Base-by-base conservation (phyloP, 192 early-diverging fungal species). In the Podila horticola region DNA sequence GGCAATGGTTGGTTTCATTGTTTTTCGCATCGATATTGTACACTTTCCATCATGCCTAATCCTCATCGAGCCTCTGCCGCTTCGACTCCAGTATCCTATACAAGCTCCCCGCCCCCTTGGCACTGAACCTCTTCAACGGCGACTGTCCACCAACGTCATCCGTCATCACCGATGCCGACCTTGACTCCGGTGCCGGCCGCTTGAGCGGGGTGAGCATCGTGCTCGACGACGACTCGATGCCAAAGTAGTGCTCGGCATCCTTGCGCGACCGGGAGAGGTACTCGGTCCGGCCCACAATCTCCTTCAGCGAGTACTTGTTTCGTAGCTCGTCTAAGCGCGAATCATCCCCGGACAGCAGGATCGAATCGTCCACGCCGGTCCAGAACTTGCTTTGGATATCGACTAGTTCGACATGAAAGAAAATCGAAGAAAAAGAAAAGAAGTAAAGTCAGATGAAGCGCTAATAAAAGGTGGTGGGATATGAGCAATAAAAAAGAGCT, bases 381-480 rank as follows among this genome's bases (percentile, higher is more conserved):
- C 52, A 55, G 24, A 55, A 55, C 52, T 55, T 55, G 52, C 24
- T 55, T 55, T 55, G 52, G 17, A 55, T 55, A 22, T 55, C 52
- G 52, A 2, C 52, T 55, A 22, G 8, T 10, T 55, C 50, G 12
- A 55, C 24, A 55, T 8, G 17, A 55, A 24, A 5, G n/a, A 22
- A 55, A 7, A 55, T 55, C 1, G 5, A 55, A 45, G 13, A 3
- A 45, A 45, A 1, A 45, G 3, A 55, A 55, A 55, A 20, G 8
- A 17, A 55, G 24, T 9, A 13, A 45, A 12, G 15, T 45, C 15
- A 45, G 41, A 17, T 15, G 15, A 17, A 36, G 34, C 34, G 34
- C 9, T 0, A 36, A 7, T 36, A 10, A 10, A 36, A 10, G 7
- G 9, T 36, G 1, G 34, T 11, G 34, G 9, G 41, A 17, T 17